Evolutionary conservation across 257 asterid species (phyloP).

Genomic region (Petrea volubilis): DNA sequence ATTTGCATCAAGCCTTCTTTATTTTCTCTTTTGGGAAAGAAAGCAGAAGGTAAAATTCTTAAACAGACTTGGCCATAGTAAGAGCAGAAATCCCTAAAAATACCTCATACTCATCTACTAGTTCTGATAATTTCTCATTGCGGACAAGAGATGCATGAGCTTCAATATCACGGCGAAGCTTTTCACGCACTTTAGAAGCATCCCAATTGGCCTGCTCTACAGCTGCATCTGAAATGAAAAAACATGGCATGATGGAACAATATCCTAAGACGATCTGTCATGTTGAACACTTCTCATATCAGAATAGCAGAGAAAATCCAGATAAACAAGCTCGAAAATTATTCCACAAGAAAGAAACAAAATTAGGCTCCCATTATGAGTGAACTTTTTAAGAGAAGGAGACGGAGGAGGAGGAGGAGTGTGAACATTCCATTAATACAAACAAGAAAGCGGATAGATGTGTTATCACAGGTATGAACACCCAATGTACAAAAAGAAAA

Average conservation of each 20-base stretch:
- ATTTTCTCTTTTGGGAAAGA: not conserved
- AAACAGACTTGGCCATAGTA: not conserved
- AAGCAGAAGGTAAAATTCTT: not conserved
- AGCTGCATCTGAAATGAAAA: slow-evolving; percentile 52
- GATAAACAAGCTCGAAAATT: not conserved
- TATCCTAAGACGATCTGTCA: not conserved
- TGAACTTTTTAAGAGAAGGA: not conserved
- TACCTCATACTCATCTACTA: slow-evolving; percentile 50
- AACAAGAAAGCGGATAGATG: not conserved
- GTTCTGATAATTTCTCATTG: slow-evolving; percentile 44
- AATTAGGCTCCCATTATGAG: not conserved
- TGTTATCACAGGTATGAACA: not conserved
- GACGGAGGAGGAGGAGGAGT: not conserved
- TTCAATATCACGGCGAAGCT: slow-evolving; percentile 58
- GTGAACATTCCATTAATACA: too few species aligned
- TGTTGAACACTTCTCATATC: not conserved
- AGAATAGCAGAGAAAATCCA: not conserved
- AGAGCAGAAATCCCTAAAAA: slow-evolving; percentile 36
- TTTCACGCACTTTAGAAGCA: slow-evolving; percentile 55
- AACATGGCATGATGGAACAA: not conserved
- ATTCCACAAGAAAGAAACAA: not conserved
- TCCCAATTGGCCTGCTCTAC: slow-evolving; percentile 58
- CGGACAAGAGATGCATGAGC: slow-evolving; percentile 49
- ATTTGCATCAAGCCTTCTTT: not conserved
- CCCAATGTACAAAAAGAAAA: not conserved